Base-by-base conservation (phyloP, 2,329 filamentous ascomycete species). In the Hypoxylon sp. region DNA sequence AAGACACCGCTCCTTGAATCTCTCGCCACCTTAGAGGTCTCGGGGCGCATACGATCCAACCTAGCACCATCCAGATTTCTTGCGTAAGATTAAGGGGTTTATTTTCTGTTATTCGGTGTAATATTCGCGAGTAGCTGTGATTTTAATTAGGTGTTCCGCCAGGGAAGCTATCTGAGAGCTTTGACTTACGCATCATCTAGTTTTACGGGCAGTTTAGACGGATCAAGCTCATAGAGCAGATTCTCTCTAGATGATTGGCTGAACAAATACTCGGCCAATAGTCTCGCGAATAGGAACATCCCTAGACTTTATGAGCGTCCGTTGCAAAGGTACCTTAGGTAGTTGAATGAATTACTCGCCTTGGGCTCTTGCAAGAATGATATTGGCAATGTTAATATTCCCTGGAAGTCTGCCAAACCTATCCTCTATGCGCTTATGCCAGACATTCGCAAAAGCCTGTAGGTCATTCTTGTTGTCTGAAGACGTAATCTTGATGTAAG, bases 11-110 rank as follows among this genome's bases (percentile, higher is more conserved):
- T 13, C 72, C 74, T 69, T 81, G 79, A 21, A 81, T 73, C 58
- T 81, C 80, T 46, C 76, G 73, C 77, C 75, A 78, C 57, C 76
- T 77, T n/a, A 81, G 62, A 3, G 79, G 73, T 42, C 79, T 72
- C 39, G 72, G 75, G 10, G 77, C 75, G 65, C 76, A 79, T 5
- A 75, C 72, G 53, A 80, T 72, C 79, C 77, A 81, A 17, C 77
- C 76, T n/a, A 81, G 67, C 21, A 80, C 56, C 54, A 68, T 68
- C 54, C 68, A 50, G 21, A 75, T 67, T 42, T 71, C 48, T 13
- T 56, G 17, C 24, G 51, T 54, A 32, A 71, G 54, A 15, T 54
- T 32, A 29, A 61, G 17, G 21, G 53, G 46, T 48, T 51, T 61
- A 24, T 62, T 53, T 24, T 70, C 66, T 19, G 61, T 67, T 19